Evolutionary conservation across 345 rosid species (phyloP), one percentile per base, ranked within the genome.

Genomic region (Citrus unshiu): DNA sequence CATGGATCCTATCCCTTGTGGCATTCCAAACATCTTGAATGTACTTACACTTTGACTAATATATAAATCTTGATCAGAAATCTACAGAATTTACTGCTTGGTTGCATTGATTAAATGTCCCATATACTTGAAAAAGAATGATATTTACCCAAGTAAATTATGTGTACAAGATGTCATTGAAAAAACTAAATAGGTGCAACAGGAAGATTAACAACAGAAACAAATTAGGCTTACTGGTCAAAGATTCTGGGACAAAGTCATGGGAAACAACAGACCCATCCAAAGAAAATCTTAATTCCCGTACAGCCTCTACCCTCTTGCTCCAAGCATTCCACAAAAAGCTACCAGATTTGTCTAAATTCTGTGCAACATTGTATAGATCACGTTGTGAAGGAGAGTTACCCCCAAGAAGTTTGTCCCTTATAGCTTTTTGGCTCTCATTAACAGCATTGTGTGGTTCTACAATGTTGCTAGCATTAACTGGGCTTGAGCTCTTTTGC

Each of bases 291-390:
- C 96, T 87, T 81, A 91, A 75, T 70, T 85, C 84, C 79, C 96
- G 84, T 75, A 85, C 86, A 68, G 93, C 90, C 85, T 95, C 97
- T 73, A 95, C 99, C 86, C 95, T 92, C 81, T 87, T 82, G 77
- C 90, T 90, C 99, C 98, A 95, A 74, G 86, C 75, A 85, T 84
- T 87, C 99, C 99, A 93, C 81, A 82, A 86, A 79, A 65, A 78
- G 77, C 82, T 85, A 77, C 65, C 70, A 64, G 61, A 68, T 68
- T 78, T 72, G 66, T 58, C 81, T 68, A 78, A 58, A 77, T 83
- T 85, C 78, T 84, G 87, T 66, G 76, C 71, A 63, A 35, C 72
- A 62, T 49, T 76, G 73, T 67, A 80, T 73, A 66, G 80, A 46
- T 65, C 82, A 72, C 71, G 72, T 32, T 83, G 78, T 57, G 58